Evolutionary conservation across 1,284 basidiomycete species (phyloP), one percentile per base, ranked within the genome.

Genomic region (Tilletia setariae): DNA sequence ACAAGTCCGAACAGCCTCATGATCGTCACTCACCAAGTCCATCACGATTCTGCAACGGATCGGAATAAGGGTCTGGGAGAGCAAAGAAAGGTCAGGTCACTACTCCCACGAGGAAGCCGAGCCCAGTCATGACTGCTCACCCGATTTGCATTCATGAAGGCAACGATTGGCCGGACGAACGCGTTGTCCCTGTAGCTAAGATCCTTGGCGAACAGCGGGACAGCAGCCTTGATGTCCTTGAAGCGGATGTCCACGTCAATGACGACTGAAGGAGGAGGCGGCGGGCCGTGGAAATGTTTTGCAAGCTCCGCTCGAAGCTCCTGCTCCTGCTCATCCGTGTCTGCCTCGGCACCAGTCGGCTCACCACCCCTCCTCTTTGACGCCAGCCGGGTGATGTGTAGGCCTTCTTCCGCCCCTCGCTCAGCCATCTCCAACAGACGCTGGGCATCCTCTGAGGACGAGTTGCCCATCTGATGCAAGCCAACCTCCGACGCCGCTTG

Each of bases 191-290:
- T 90, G 80, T 97, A 93, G 66, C 91, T 93, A 68, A 99, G 82
- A 59, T 79, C 78, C 51, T 70, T 72, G 63, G 77, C 75, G 63
- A 81, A 81, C 35, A 82, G 74, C 0, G 95, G 96, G 19, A 99
- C 93, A 13, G 90, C 91, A 40, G 95, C 95, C 84, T 98, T 98
- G 83, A 98, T 84, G 84, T 99, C 96, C 66, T 94, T 88, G 84
- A 99, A 97, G 67, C 96, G 86, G 74, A 99, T 83, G 84, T 98
- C 96, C 74, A 99, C 91, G 81, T 98, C 95, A 69, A 98, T 89
- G 19, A 85, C 84, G 6, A 96, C 88, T 47, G 84, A 76, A 0
- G 75, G 78, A 0, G 74, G 74, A 0, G 77, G 76, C 30, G 35
- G 69, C 56, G 40, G 67, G 46, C 63, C 42, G 15, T 43, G 40